phyloP scores from a whole-genome alignment of 371 early-diverging fungal genomes.

The Rhizopus arrhizus region DNA sequence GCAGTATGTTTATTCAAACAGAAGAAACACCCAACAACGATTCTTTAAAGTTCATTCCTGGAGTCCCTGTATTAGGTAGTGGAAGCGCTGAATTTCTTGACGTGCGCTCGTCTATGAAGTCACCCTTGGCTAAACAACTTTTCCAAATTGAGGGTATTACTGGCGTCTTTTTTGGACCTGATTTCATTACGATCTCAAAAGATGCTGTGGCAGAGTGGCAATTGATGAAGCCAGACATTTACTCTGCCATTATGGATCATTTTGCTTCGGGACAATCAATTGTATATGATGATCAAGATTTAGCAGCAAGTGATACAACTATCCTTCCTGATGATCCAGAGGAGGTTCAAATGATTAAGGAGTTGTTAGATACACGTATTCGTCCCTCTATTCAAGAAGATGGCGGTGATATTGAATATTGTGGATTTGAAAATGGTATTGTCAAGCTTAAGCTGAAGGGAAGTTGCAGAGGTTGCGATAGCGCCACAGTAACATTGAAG shows the following conservation, averaged over 20 bases:
- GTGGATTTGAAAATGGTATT: constrained; percentile 85
- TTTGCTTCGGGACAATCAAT: constrained; percentile 85
- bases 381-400: constrained; percentile 97
- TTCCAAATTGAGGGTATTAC: constrained; percentile 90
- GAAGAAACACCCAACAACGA: constrained; percentile 93
- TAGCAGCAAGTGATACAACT: constrained; percentile 66
- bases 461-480: constrained; percentile 94
- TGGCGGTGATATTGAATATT: constrained; percentile 97
- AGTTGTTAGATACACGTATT: constrained; percentile 92
- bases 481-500: constrained; percentile 89
- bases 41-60: constrained; percentile 92
- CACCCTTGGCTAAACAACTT: constrained; percentile 87
- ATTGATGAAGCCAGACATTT: constrained; percentile 94
- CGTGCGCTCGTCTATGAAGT: constrained; percentile 74
- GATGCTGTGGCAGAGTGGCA: constrained; percentile 86
- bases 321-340: constrained; percentile 85
- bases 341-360: constrained; percentile 95
- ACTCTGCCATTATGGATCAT: constrained; percentile 93
- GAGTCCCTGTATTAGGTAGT: constrained; percentile 70
- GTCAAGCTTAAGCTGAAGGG: constrained; percentile 92
- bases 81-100: constrained; percentile 81
- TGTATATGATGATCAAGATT: constrained; percentile 54
- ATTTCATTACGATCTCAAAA: constrained; percentile 93
- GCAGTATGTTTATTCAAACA: constrained; percentile 95
- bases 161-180: constrained; percentile 88